These are phyloP conservation scores for Eucalyptus globulus DNA, from an alignment of 345 rosid species.

Conservation along the genomic window DNA sequence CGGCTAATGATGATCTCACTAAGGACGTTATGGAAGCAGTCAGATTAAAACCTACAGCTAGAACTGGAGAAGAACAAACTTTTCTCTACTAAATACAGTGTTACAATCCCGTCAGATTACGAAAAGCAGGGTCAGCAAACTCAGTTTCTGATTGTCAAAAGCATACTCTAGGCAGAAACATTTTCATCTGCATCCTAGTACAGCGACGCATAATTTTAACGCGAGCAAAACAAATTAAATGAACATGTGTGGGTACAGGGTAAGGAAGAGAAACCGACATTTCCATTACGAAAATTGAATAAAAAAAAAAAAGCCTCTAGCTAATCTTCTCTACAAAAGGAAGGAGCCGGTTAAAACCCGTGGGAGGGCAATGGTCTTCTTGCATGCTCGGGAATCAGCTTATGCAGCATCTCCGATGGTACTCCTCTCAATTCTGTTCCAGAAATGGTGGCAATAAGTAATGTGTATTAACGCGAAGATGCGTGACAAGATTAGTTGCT, in stretches of 20 bases:
- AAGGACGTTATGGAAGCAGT: not conserved
- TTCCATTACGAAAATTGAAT: not conserved
- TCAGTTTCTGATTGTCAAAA: not conserved
- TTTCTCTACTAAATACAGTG: not conserved
- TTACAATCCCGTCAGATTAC: not conserved
- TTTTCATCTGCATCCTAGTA: not conserved
- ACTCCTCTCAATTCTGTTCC: constrained; percentile 70
- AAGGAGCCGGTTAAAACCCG: constrained; percentile 11
- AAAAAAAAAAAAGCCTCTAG: not conserved
- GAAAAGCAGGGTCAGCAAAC: not conserved
- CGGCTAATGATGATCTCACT: not conserved
- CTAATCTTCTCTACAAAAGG: not conserved
- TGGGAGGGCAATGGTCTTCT: constrained; percentile 41
- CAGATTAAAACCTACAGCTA: not conserved
- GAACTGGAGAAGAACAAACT: not conserved
- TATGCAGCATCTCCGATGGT: constrained; percentile 36
- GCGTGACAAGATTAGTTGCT: too few relatives aligned
- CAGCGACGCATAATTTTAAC: not conserved
- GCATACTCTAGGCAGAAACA: not conserved
- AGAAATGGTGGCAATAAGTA: not conserved
- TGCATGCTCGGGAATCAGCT: constrained; percentile 60
- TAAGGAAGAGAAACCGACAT: not conserved
- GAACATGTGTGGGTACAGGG: not conserved
- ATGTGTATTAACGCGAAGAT: not conserved
- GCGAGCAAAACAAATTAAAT: not conserved